Base-by-base conservation (phyloP, 179 eudicot genomes). In the Spinacia oleracea region DNA sequence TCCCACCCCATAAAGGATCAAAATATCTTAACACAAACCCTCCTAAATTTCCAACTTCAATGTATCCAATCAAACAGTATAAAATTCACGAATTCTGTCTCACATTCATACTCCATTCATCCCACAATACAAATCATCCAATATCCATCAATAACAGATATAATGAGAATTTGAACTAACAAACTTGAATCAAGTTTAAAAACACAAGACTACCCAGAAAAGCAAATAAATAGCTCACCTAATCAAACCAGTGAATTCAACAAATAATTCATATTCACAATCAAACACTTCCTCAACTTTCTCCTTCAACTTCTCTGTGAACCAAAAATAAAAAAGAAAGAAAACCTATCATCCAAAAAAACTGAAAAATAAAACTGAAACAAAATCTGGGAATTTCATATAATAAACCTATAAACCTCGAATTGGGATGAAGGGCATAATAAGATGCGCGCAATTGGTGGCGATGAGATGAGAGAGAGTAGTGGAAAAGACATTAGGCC, bases 391-490 rank as follows among this genome's bases (percentile, higher is more conserved):
- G 46, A 45, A 59, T 62, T 14, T 4, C 23, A 56, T 38, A 56
- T 21, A 7, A 46, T 1, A 34, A 65, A 85, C 97, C 98, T 77
- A 46, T 1, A 34, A 65, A 85, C 97, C 98, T 77, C 98, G 87
- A 45, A 93, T 82, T 74, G 91, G 86, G 55, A 95, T 91, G 66
- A 95, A 86, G 64, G 98, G 98, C 84, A 95, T 86, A 73, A 93
- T 87, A 38, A 95, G 85, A 78, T 93, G 97, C 48, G 91, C 65
- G 14, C 81, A 93, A 55, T 93, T 89, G 58, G 98, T 95, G 80
- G 98, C 98, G 65, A 95, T 88, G 20, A 95, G 92, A 87, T 95
- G 98, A 80, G 97, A 90, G 29, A 95, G 92, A 59, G 98, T 93
- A 50, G 98, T 95, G 20, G 98, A 95, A 86, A 95, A 95, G 15